Conservation (phyloP, 2,329 filamentous ascomycete genomes). For the Rosellinia necatrix region DNA sequence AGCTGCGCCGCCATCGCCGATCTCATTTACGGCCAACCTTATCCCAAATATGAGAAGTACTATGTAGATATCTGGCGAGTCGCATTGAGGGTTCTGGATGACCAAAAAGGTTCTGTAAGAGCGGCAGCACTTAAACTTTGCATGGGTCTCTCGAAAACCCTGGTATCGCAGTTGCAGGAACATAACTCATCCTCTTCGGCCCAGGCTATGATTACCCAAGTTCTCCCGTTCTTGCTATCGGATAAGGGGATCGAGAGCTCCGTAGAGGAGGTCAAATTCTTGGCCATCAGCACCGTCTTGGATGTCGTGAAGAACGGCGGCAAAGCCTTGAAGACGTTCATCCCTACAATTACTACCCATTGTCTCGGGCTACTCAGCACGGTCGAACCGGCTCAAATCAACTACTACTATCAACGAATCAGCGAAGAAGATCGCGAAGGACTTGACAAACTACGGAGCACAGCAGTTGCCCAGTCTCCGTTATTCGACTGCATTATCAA, state of each 20-base stretch:
- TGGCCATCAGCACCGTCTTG: constrained; percentile 81
- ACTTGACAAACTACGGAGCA: constrained; percentile 85
- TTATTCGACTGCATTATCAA: constrained; percentile 92
- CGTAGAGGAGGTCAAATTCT: constrained; percentile 83
- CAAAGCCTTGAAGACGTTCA: constrained; percentile 77
- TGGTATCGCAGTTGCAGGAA: constrained; percentile 84
- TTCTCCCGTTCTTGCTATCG: constrained; percentile 88
- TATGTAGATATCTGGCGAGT: constrained; percentile 84
- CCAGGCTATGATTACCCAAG: constrained; percentile 79
- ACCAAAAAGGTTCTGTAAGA: constrained; percentile 91
- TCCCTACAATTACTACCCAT: constrained; percentile 79
- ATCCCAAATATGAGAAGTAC: constrained; percentile 79
- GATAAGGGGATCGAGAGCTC: constrained; percentile 87
- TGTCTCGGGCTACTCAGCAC: constrained; percentile 83
- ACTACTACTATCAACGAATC: constrained; percentile 90
- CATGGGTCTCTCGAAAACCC: constrained; percentile 79
- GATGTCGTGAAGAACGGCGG: constrained; percentile 89
- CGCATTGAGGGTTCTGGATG: constrained; percentile 89
- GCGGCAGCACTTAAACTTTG: constrained; percentile 81
- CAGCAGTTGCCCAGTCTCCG: constrained; percentile 81
- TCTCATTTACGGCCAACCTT: constrained; percentile 78
- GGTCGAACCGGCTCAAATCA: constrained; percentile 85
- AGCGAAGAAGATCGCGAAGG: constrained; percentile 85
- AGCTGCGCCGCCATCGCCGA: constrained; percentile 90
- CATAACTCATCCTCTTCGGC: constrained; percentile 73